Percentiles rank a stretch among this genome's conserved stretches.
Evolutionary conservation across 2,329 filamentous ascomycete species (phyloP).

Genomic region (Botrytis fabae): DNA sequence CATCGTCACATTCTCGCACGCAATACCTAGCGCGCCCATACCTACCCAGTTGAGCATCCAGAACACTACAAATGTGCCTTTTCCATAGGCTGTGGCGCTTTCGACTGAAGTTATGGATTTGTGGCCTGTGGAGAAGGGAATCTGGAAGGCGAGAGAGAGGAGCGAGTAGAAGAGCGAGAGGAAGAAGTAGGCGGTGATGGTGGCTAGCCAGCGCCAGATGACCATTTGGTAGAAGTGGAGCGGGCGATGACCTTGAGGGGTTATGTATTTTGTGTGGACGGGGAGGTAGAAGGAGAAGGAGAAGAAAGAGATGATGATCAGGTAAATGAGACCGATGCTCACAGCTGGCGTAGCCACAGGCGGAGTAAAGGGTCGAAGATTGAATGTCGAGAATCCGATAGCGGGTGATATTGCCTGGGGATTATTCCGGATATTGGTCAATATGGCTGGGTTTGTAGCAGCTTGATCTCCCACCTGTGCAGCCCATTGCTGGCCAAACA

Average conservation of each 20-base stretch:
- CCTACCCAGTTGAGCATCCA: slow-evolving; percentile 64
- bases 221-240: slow-evolving; percentile 59
- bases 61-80: slow-evolving; percentile 60
- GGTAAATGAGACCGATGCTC: slow-evolving; percentile 63
- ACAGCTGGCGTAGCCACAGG: slow-evolving; percentile 57
- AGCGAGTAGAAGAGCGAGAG: slow-evolving; percentile 63
- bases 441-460: slow-evolving; percentile 39
- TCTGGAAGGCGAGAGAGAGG: slow-evolving; percentile 62
- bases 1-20: slow-evolving; percentile 67
- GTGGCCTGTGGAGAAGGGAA: slow-evolving; percentile 56
- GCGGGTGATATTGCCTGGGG: slow-evolving; percentile 57
- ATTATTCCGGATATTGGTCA: slow-evolving; percentile 47
- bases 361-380: slow-evolving; percentile 60
- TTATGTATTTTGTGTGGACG: slow-evolving; percentile 60
- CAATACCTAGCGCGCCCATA: slow-evolving; percentile 62
- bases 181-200: slow-evolving; percentile 58
- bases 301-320: slow-evolving; percentile 64
- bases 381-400: slow-evolving; percentile 56
- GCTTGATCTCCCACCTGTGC: slow-evolving; percentile 34
- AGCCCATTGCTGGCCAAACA: slow-evolving; percentile 13
- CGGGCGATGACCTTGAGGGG: slow-evolving; percentile 55
- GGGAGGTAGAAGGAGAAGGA: slow-evolving; percentile 67
- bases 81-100: slow-evolving; percentile 53
- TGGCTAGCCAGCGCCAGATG: slow-evolving; percentile 58
- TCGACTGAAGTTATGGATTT: slow-evolving; percentile 48